Base-by-base conservation (phyloP, 148 eudicot genomes). In the Vaccinium darrowii region DNA sequence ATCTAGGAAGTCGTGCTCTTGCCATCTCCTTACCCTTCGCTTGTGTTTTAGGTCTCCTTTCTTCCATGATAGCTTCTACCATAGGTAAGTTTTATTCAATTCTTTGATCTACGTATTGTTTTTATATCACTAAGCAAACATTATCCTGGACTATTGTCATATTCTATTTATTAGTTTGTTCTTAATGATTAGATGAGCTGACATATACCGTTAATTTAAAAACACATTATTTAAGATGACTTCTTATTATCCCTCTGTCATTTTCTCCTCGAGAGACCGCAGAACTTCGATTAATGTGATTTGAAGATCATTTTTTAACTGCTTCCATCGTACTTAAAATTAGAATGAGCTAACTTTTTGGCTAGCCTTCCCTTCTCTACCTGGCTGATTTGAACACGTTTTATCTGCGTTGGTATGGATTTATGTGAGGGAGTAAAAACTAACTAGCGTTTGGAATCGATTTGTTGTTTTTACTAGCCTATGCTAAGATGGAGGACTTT, bases 21-120 rank as follows among this genome's bases (percentile, higher is more conserved):
- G 93, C 91, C 8, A 81, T 91, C 50, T 87, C 92, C 27, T 81
- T 90, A 73, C 91, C 92, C 81, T 90, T 90, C 77, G 82, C 93
- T 56, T 90, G 90, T 84, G 88, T 88, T 75, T 84, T 91, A 73
- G 92, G 93, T 27, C 86, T 91, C 72, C 85, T 91, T 82, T 91
- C 93, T 77, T 85, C 93, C 65, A 86, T 91, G 88, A 88, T 90
- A 84, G 90, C 93, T 77, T 91, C 93, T 54, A 88, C 90, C 50
- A 87, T 91, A 92, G 93, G 93, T 91, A 88, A 80, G 84, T 53
- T 80, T 62, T 43, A 25, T 7, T 51, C 6, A 47, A 43, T 69
- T 75, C 75, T 83, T 56, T 69, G 50, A 25, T 56, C 5, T 72
- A 1, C 9, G 18, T 4, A 7, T 18, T 43, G 49, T 36, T 36